A percentile compares a stretch with the other conserved stretches of the same genome.
Evolutionary conservation across 2,329 filamentous ascomycete genomes (phyloP).

Genomic region (Sclerotinia glacialis): DNA sequence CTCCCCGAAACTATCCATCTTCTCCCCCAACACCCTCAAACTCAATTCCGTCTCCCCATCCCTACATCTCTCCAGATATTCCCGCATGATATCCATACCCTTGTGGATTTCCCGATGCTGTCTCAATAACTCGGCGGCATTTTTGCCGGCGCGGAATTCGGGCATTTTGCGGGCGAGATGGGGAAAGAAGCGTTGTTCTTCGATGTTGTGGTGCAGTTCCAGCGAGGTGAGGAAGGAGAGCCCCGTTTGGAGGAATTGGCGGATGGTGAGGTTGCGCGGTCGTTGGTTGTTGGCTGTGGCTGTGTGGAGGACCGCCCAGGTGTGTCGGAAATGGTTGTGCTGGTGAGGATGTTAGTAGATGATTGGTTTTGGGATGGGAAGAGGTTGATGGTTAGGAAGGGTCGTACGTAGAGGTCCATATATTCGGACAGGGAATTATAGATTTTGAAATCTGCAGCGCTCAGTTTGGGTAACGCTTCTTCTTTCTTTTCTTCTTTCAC

Average conservation of each 20-base stretch:
- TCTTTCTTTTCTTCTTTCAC: constrained; percentile 28
- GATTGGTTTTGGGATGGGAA: background rate
- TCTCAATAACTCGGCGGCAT: constrained; percentile 61
- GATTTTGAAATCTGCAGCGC: constrained; percentile 53
- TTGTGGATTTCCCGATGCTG: constrained; percentile 79
- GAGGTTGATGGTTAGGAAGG: background rate
- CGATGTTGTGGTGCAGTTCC: constrained; percentile 76
- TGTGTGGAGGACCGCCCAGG: constrained; percentile 69
- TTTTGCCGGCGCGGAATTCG: constrained; percentile 57
- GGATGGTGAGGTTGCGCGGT: constrained; percentile 61
- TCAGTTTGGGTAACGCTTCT: constrained; percentile 50
- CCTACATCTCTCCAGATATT: constrained; percentile 62
- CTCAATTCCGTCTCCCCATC: constrained; percentile 60
- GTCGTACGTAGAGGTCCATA: constrained; percentile 60
- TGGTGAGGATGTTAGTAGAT: constrained; percentile 37
- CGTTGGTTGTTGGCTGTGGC: constrained; percentile 60
- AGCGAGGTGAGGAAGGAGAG: constrained; percentile 70
- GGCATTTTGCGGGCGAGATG: constrained; percentile 74
- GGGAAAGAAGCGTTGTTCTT: constrained; percentile 80
- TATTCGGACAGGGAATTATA: constrained; percentile 62
- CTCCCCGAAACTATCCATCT: constrained; percentile 75
- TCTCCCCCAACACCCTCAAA: constrained; percentile 57
- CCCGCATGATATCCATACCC: constrained; percentile 66
- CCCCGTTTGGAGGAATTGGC: constrained; percentile 65
- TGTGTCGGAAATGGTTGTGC: constrained; percentile 74